Percentiles rank a stretch among this genome's conserved stretches.
Evolutionary conservation across 2,329 filamentous ascomycete genomes (phyloP).

Genomic region (Talaromyces sp.): DNA sequence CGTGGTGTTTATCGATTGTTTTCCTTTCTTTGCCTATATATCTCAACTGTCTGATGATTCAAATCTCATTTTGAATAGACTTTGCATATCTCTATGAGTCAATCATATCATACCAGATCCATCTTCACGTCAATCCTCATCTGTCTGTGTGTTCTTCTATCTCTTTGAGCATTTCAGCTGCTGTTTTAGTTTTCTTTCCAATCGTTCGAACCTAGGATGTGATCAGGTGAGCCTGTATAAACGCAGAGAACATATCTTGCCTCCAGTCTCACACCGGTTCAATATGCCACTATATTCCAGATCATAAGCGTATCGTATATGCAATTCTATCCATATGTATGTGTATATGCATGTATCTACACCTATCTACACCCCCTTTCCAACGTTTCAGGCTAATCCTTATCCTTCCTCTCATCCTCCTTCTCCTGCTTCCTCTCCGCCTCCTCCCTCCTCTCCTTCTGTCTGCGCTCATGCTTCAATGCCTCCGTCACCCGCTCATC

Average conservation of each 20-base stretch:
- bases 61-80: conserved; percentile 25
- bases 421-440: conserved; percentile 25
- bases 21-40: conserved; percentile 21
- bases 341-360: background rate
- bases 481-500: conserved; percentile 59
- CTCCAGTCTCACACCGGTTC: background rate
- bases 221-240: conserved; percentile 14
- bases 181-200: background rate
- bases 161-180: background rate
- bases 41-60: conserved; percentile 12
- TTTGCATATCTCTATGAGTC: conserved; percentile 22
- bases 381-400: background rate
- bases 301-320: background rate
- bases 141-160: conserved; percentile 17
- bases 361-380: background rate
- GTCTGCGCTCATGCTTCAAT: conserved; percentile 50
- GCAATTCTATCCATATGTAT: background rate
- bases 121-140: background rate
- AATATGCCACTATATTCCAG: background rate
- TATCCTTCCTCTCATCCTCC: conserved; percentile 7
- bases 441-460: conserved; percentile 38
- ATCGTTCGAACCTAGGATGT: conserved; percentile 23
- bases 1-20: conserved; percentile 1
- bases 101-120: background rate
- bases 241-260: conserved; percentile 6